These are phyloP conservation scores for Cordyceps militaris DNA, from an alignment of 2,329 filamentous ascomycete species.

Conservation along the genomic window DNA sequence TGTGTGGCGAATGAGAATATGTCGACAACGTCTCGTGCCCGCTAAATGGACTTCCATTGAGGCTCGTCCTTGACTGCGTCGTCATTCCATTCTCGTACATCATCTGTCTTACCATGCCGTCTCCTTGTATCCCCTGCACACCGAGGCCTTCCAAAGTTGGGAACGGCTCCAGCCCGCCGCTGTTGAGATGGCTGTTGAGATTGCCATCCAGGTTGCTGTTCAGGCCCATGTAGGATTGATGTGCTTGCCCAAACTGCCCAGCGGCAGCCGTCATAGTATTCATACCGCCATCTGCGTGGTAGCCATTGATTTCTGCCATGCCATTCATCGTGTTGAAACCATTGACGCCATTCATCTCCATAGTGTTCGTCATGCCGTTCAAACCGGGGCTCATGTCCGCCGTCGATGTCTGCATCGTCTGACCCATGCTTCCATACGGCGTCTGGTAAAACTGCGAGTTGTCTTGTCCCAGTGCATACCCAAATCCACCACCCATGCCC, in stretches of 20 bases:
- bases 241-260: constrained; percentile 19
- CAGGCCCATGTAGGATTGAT: constrained; percentile 19
- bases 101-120: constrained; percentile 23
- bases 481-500: not conserved
- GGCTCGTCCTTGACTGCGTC: constrained; percentile 22
- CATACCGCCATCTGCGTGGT: constrained; percentile 19
- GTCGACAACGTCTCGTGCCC: constrained; percentile 30
- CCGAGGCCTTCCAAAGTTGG: constrained; percentile 26
- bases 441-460: constrained; percentile 20
- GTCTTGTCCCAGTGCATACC: not conserved
- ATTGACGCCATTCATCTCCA: not conserved
- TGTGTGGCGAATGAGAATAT: constrained; percentile 29
- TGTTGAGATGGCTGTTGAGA: not conserved
- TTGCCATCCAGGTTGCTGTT: constrained; percentile 10
- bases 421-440: constrained; percentile 23
- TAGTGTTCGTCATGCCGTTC: not conserved
- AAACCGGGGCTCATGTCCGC: not conserved
- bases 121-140: constrained; percentile 22
- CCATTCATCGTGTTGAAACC: constrained; percentile 20
- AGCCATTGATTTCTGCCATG: constrained; percentile 14
- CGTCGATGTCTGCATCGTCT: constrained; percentile 21
- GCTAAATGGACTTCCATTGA: constrained; percentile 30
- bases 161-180: constrained; percentile 24
- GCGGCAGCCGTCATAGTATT: constrained; percentile 21
- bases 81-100: constrained; percentile 25